Conservation (phyloP, 1,284 basidiomycete species). For the Golubevia sp. region DNA sequence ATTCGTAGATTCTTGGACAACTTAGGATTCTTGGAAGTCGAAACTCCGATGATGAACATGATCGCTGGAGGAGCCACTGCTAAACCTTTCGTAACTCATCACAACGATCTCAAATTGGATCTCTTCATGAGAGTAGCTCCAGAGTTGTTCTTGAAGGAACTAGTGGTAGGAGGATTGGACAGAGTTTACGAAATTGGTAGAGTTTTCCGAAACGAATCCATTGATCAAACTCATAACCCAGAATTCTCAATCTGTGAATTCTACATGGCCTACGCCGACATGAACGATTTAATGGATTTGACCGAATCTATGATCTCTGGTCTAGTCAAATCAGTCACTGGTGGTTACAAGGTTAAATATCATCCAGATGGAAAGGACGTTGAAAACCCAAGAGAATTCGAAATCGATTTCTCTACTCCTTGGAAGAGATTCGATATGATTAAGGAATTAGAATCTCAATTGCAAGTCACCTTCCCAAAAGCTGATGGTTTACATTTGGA, state of each 20-base stretch:
- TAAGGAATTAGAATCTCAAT: constrained; percentile 89
- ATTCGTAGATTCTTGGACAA: constrained; percentile 87
- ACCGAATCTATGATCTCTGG: constrained; percentile 91
- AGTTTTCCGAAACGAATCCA: constrained; percentile 97
- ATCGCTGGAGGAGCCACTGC: constrained; percentile 96
- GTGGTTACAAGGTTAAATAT: constrained; percentile 82
- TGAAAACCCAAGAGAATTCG: constrained; percentile 69
- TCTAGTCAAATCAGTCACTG: constrained; percentile 84
- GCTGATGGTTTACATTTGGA: constrained; percentile 87
- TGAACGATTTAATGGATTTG: constrained; percentile 98
- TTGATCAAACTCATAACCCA: constrained; percentile 96
- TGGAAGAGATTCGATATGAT: constrained; percentile 99
- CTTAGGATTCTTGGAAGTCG: constrained; percentile 96
- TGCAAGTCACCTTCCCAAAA: constrained; percentile 88
- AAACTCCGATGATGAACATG: constrained; percentile 98
- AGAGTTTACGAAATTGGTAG: constrained; percentile 98
- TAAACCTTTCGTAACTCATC: constrained; percentile 97
- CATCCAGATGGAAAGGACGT: constrained; percentile 89
- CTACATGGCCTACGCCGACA: constrained; percentile 99
- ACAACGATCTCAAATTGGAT: constrained; percentile 97
- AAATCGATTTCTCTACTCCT: constrained; percentile 88
- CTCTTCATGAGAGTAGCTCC: constrained; percentile 98
- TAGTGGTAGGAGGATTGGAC: constrained; percentile 94
- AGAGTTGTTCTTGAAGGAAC: constrained; percentile 96
- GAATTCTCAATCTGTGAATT: constrained; percentile 96